Evolutionary conservation across 2,329 filamentous ascomycete genomes (phyloP), one percentile per base, ranked within the genome.

Genomic region (Ceratocystiopsis brevicomis): DNA sequence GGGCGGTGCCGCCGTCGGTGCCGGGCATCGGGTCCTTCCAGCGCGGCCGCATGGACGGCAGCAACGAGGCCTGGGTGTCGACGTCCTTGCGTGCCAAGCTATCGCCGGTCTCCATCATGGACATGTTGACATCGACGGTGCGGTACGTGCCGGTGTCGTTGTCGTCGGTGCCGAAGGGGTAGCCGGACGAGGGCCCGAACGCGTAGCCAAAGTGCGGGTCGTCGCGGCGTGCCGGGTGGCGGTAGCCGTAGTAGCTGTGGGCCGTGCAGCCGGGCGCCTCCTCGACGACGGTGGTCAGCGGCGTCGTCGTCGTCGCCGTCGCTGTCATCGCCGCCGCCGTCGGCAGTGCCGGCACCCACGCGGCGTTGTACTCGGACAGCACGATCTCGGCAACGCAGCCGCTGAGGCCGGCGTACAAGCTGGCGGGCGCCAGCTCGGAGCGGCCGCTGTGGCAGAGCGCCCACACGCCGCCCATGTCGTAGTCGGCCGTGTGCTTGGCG

Each of bases 391-490:
- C 56, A 2, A 73, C 55, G 6, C 59, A 60, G 11, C 65, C 67
- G 5, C 64, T 61, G 12, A 71, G 55, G 3, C 69, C 69, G 13
- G 64, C 60, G 53, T 69, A 72, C 38, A 73, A 59, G 9, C 61
- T 63, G 4, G 62, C 36, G 13, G 48, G 60, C 1, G 67, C 65
- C 6, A 61, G 40, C 43, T 69, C 65, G 0, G 65, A 65, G 0
- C 64, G 54, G 40, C 64, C 65, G 0, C 66, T 57, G 40, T 66
- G 65, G 11, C 65, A 61, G 1, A 73, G 57, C 10, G 65, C 65
- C 54, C 67, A 67, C 18, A 71, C 55, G 10, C 59, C 43, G 30
- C 40, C 18, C 41, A 44, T 13, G 44, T 30, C 36, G 25, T 30
- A 30, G 25, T 30, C 10, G 25, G 6, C 10, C 10, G 25, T 30